These are phyloP conservation scores for Debaryomyces sp. DNA, from an alignment of 1,139 yeast genomes.

Conservation along the genomic window DNA sequence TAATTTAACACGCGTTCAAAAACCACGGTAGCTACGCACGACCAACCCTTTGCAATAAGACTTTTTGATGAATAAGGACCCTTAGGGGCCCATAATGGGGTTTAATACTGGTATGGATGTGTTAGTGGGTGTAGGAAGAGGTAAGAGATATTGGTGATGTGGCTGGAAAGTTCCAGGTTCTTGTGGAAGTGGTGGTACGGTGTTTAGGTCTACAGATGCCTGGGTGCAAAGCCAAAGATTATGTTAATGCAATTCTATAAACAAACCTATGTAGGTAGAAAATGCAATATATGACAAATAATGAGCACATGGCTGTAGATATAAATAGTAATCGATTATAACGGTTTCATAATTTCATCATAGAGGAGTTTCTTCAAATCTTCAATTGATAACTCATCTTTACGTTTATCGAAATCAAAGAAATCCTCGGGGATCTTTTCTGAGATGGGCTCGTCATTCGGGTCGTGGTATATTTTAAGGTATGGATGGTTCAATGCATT, in stretches of 20 bases:
- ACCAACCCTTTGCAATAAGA: background rate
- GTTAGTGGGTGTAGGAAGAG: background rate
- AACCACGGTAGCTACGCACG: conserved; percentile 2
- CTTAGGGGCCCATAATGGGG: background rate
- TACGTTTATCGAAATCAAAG: conserved; percentile 62
- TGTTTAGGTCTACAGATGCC: background rate
- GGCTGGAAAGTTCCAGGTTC: background rate
- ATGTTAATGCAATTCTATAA: conserved; percentile 7
- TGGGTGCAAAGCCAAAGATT: background rate
- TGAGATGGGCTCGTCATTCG: conserved; percentile 70
- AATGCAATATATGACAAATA: conserved; percentile 2
- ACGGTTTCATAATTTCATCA: conserved; percentile 53
- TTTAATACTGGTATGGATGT: background rate
- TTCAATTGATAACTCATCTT: conserved; percentile 49
- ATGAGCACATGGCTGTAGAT: background rate
- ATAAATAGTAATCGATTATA: conserved; percentile 14
- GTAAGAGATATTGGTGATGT: background rate
- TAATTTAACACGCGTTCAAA: conserved; percentile 11
- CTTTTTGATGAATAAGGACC: background rate
- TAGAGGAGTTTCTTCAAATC: conserved; percentile 58
- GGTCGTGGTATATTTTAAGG: conserved; percentile 66
- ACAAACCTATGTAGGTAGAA: conserved; percentile 5
- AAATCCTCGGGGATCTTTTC: conserved; percentile 58
- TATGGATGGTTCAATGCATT: conserved; percentile 73
- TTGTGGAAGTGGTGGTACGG: background rate